Evolutionary conservation across 371 early-diverging fungal species (phyloP).

Genomic region (Zychaea mexicana): DNA sequence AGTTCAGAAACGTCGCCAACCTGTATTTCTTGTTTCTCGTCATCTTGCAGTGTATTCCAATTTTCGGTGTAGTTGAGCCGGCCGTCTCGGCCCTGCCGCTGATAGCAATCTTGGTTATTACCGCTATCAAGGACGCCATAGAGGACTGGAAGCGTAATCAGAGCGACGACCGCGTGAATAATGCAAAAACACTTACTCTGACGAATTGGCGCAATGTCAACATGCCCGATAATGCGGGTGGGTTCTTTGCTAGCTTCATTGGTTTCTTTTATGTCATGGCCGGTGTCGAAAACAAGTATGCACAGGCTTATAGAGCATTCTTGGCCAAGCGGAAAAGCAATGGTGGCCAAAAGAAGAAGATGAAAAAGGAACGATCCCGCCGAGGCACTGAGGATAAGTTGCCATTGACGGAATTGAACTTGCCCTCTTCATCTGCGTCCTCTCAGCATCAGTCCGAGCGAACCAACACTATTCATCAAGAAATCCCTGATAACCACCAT

Average conservation of each 20-base stretch:
- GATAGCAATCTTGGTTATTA: conserved; percentile 76
- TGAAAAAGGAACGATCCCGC: neutral
- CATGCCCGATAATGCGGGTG: conserved; percentile 25
- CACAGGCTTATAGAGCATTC: conserved; percentile 15
- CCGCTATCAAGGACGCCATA: conserved; percentile 91
- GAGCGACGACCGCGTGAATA: conserved; percentile 76
- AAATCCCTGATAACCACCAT: too few relatives aligned
- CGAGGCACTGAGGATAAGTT: conserved; percentile 17
- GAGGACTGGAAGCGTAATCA: conserved; percentile 93
- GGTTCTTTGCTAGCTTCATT: conserved; percentile 22
- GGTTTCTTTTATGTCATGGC: conserved; percentile 38
- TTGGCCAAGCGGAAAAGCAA: conserved; percentile 1
- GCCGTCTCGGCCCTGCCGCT: conserved; percentile 87
- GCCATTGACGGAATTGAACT: conserved; percentile 14
- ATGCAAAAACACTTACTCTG: conserved; percentile 50
- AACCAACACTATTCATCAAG: neutral
- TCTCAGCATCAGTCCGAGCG: conserved; percentile 1
- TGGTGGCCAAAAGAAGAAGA: too few relatives aligned
- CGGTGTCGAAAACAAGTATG: conserved; percentile 22
- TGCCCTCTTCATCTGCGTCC: conserved; percentile 7
- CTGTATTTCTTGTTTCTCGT: conserved; percentile 89
- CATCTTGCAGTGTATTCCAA: conserved; percentile 80
- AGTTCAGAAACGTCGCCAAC: conserved; percentile 92
- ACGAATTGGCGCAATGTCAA: conserved; percentile 61
- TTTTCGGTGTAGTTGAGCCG: conserved; percentile 72